Percentiles rank a stretch among this genome's conserved stretches.
These are phyloP conservation scores for Mycena belliarum DNA, from an alignment of 768 basidiomycete genomes.

Conservation along the genomic window DNA sequence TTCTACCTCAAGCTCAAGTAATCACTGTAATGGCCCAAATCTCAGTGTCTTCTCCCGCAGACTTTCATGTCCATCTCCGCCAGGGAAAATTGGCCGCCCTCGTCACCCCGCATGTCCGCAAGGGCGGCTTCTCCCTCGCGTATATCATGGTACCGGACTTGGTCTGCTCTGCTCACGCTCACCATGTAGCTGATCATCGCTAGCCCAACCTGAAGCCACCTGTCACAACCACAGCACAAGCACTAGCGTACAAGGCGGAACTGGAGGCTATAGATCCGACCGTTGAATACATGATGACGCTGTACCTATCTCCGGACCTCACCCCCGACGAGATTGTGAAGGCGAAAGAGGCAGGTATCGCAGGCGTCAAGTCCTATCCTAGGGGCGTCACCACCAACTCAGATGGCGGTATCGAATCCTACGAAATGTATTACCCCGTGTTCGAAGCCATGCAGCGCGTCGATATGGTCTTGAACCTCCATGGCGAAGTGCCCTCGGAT, in stretches of 20 bases:
- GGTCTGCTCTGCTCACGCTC: background rate
- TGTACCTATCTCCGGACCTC: constrained; percentile 90
- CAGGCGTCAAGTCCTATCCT: constrained; percentile 95
- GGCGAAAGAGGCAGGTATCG: constrained; percentile 82
- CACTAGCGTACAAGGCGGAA: constrained; percentile 75
- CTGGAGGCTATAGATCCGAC: constrained; percentile 74
- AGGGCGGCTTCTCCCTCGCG: constrained; percentile 88
- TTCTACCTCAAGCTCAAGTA: background rate
- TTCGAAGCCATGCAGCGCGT: constrained; percentile 93
- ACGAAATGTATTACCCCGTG: constrained; percentile 88
- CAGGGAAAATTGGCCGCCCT: constrained; percentile 81
- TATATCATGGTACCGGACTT: constrained; percentile 84
- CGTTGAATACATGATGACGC: constrained; percentile 91
- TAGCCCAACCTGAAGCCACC: constrained; percentile 95
- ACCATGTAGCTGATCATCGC: constrained; percentile 10
- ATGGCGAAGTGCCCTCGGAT: constrained; percentile 96
- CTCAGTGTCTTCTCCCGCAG: constrained; percentile 66
- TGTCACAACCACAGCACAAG: constrained; percentile 78
- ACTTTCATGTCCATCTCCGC: constrained; percentile 96
- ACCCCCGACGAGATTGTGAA: constrained; percentile 90
- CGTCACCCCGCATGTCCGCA: constrained; percentile 85
- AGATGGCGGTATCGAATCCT: constrained; percentile 94
- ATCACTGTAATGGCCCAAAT: background rate
- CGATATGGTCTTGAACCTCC: constrained; percentile 93
- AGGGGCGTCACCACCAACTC: constrained; percentile 97